Evolutionary conservation across 306 rosid species (phyloP), one percentile per base, ranked within the genome.

Genomic region (Acacia acuminata): DNA sequence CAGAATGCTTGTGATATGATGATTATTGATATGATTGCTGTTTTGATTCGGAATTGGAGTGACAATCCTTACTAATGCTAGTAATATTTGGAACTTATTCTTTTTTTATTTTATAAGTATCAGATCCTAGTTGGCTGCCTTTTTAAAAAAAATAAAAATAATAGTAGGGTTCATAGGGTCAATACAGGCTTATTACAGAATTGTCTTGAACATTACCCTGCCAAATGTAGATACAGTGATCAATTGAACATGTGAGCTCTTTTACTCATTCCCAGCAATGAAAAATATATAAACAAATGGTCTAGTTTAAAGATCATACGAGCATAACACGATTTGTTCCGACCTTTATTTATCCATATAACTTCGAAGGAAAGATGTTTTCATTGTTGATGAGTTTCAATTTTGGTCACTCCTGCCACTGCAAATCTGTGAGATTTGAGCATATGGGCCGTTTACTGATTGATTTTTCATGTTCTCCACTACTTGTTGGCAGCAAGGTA

Each of bases 401-500:
- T 22, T 61, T 32, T 25, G 25, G 7, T 61, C 19, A 16, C 42
- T 61, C 3, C 36, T 61, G 47, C 56, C 20, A 73, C 24, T 80
- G 63, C 4, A 42, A 12, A 40, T 68, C 10, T 51, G 19, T 0
- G 6, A 48, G 53, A 14, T 9, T 56, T 20, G 72, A 38, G 34
- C 50, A 76, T 69, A 25, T 58, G 73, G 4, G 25, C 51, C 70
- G 19, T 61, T 47, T 6, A 3, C 60, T 81, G 73, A 81, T 45
- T 73, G 15, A 11, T 71, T 48, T 32, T 70, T 19, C 60, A 19
- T 27, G 16, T 10, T 17, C 8, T 34, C 6, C n/a, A 74, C 30
- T 71, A 42, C 20, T 25, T 60, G 69, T 79, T 53, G 56, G 77
- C 86, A 94, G 98, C 97, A 0, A 87, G 95, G 84, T 89, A 92